Base-by-base conservation (phyloP, 225 moss, liverwort and hornwort species). In the Ulota crispa region DNA sequence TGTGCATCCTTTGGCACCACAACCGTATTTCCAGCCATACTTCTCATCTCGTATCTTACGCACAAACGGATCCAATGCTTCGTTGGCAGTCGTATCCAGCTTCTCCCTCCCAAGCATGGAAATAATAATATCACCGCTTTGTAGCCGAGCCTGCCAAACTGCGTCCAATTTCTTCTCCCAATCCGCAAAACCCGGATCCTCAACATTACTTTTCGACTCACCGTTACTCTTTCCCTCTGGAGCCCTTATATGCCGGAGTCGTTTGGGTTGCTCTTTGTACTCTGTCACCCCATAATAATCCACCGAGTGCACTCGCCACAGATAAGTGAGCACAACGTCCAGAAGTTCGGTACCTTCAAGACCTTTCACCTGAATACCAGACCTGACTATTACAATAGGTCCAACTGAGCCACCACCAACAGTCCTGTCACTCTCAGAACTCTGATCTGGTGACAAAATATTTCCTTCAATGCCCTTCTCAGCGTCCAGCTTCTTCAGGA, bases 1-100 rank as follows among this genome's bases (percentile, higher is more conserved):
- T 9, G 99, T 99, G 83, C 99, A 99, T 69, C 99, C 93, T 84
- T 99, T 99, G 23, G 99, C 99, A 86, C 99, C 99, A 81, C 99
- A 99, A 54, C 99, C 99, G 78, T 99, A 99, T 72, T 99, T 99
- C 99, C 99, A 99, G 24, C 99, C 99, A 86, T 99, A 99, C 81
- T 99, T 99, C 79, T 99, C 99, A 93, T 99, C 99, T 69, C 96
- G 91, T 61, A 99, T 99, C 84, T 99, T 99, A 26, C 99, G 91
- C 41, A 99, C 99, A 76, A 94, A 99, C 15, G 99, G 96, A 79
- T 99, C 99, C 85, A 99, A 85, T 24, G 99, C 99, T 86, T 99
- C 99, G 83, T 96, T 99, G 53, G 99, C 99, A 3, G 99, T 93
- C 11, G 93, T 92, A 78, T 99, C 99, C 65, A 99, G 85, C 82